Percentiles rank a stretch among this genome's conserved stretches.
Conservation (phyloP, 495 filamentous ascomycete species). For the Podospora conica region DNA sequence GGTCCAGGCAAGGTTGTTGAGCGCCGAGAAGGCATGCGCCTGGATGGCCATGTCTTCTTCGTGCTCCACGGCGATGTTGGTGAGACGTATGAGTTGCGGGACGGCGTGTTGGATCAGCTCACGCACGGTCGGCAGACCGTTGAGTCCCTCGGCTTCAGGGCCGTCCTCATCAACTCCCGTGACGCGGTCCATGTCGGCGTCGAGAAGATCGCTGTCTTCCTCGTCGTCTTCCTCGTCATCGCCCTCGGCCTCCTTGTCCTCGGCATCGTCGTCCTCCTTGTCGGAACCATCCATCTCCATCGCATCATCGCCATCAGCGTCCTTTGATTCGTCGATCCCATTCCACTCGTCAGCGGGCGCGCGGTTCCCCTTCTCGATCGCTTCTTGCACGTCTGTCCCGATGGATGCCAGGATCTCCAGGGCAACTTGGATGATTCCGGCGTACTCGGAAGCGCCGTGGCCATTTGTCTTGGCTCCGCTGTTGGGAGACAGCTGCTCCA, state of each 20-base stretch:
- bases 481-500: constrained; percentile 27
- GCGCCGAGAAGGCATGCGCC: constrained; percentile 42
- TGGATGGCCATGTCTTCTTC: constrained; percentile 33
- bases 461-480: constrained; percentile 24
- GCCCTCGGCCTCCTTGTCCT: constrained; percentile 26
- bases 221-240: constrained; percentile 28
- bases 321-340: constrained; percentile 26
- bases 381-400: constrained; percentile 46
- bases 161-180: constrained; percentile 40
- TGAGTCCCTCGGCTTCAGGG: constrained; percentile 29
- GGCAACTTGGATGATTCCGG: constrained; percentile 41
- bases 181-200: constrained; percentile 54
- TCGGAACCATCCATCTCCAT: constrained; percentile 27
- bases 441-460: constrained; percentile 17
- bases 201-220: constrained; percentile 47
- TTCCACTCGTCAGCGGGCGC: constrained; percentile 26
- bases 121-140: constrained; percentile 42
- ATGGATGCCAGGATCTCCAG: constrained; percentile 55
- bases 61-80: constrained; percentile 17
- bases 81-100: constrained; percentile 44
- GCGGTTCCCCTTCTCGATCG: constrained; percentile 34
- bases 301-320: constrained; percentile 12
- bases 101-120: constrained; percentile 44
- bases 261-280: constrained; percentile 33
- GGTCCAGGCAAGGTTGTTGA: constrained; percentile 60